These are phyloP conservation scores for carrot (Daucus carota) DNA, from an alignment of 129 eudicot species.

Conservation along the genomic window DH1_v3.0 NC_030386.2:26186501-26187000, in stretches of 20 bases:
- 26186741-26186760: conserved; percentile 44
- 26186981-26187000: conserved; percentile 21
- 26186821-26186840: conserved; percentile 69
- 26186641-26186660: conserved; percentile 20
- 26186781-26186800: conserved; percentile 27
- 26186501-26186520: neutral
- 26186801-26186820: conserved; percentile 37
- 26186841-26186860: conserved; percentile 71
- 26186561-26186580: neutral
- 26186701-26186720: conserved; percentile 24
- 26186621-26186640: conserved; percentile 32
- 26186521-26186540: neutral
- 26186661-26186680: conserved; percentile 24
- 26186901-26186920: conserved; percentile 15
- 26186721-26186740: conserved; percentile 29
- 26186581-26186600: neutral
- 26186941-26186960: conserved; percentile 9
- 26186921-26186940: conserved; percentile 18
- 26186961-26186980: conserved; percentile 13
- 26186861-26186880: conserved; percentile 19
- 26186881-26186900: conserved; percentile 14
- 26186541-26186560: neutral
- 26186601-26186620: conserved; percentile 36
- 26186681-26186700: conserved; percentile 33
- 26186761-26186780: conserved; percentile 29